Percentiles rank a stretch among this genome's conserved stretches.
Evolutionary conservation across 345 rosid genomes (phyloP).

Genomic region (Lumnitzera littorea): DNA sequence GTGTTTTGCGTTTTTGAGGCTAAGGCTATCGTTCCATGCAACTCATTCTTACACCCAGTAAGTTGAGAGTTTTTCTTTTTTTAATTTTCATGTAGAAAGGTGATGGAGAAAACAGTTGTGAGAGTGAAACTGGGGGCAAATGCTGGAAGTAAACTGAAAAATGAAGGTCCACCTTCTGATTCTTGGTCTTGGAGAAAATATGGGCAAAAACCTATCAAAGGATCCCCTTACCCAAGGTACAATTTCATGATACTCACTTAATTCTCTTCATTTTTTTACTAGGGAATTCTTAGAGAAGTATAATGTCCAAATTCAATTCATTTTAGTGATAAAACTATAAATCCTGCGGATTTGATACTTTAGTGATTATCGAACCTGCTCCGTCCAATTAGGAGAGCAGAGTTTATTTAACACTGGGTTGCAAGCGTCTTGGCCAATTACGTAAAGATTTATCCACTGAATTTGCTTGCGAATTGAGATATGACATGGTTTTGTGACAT

Average conservation of each 20-base stretch:
- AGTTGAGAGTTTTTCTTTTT: background rate
- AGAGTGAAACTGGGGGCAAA: slow-evolving; percentile 42
- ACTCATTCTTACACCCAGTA: background rate
- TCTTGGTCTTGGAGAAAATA: slow-evolving; percentile 77
- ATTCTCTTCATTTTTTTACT: background rate
- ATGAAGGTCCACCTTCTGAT: slow-evolving; percentile 63
- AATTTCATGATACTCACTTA: background rate
- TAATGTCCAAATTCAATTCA: too few relatives aligned
- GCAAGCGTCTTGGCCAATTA: background rate
- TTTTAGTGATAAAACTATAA: too few relatives aligned
- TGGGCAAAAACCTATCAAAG: slow-evolving; percentile 70
- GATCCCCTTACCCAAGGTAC: slow-evolving; percentile 66
- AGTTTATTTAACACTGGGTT: too few relatives aligned
- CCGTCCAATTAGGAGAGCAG: too few relatives aligned
- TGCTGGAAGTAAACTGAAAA: slow-evolving; percentile 38
- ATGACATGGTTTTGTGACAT: background rate
- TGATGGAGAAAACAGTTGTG: slow-evolving; percentile 48
- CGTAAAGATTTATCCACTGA: background rate
- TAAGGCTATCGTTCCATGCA: background rate
- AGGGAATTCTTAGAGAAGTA: background rate
- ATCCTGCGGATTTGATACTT: too few relatives aligned
- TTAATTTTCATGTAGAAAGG: slow-evolving; percentile 28
- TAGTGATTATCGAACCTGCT: too few relatives aligned
- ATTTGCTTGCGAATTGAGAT: background rate
- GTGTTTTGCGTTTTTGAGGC: too few relatives aligned